Evolutionary conservation across 179 eudicot genomes (phyloP).

Genomic region (Silene vulgaris): DNA sequence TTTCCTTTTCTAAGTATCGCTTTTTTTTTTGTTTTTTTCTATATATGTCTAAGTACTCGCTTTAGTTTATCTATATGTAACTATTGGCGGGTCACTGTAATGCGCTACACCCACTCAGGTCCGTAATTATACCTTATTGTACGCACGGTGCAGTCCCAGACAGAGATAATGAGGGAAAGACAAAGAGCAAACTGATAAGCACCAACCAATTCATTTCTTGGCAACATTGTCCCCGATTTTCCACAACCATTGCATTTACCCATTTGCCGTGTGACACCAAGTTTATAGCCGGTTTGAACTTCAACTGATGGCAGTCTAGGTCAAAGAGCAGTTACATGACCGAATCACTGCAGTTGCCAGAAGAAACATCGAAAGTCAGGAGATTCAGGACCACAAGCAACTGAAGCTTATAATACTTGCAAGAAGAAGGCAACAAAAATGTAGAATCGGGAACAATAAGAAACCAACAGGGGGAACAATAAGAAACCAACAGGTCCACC

Average conservation of each 20-base stretch:
- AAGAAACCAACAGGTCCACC: neutral
- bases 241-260: slow-evolving; percentile 50
- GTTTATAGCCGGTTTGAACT: slow-evolving; percentile 22
- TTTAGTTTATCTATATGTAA: slow-evolving; percentile 9
- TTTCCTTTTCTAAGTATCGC: slow-evolving; percentile 17
- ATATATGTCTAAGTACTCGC: slow-evolving; percentile 10
- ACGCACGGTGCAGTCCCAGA: slow-evolving; percentile 88
- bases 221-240: slow-evolving; percentile 43
- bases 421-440: neutral
- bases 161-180: slow-evolving; percentile 72
- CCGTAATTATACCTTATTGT: slow-evolving; percentile 81
- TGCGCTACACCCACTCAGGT: slow-evolving; percentile 94
- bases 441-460: neutral
- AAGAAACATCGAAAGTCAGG: neutral
- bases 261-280: slow-evolving; percentile 39
- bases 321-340: slow-evolving; percentile 43
- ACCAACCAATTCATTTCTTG: slow-evolving; percentile 38
- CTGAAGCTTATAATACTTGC: neutral
- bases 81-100: slow-evolving; percentile 19
- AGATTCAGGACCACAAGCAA: slow-evolving; percentile 9
- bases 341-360: slow-evolving; percentile 28
- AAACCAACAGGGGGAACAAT: too few relatives aligned
- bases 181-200: slow-evolving; percentile 60
- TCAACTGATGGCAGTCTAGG: slow-evolving; percentile 21
- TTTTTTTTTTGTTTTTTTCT: slow-evolving; percentile 7